Base-by-base conservation (phyloP, 2,329 filamentous ascomycete species). In the Fusarium sp. region DNA sequence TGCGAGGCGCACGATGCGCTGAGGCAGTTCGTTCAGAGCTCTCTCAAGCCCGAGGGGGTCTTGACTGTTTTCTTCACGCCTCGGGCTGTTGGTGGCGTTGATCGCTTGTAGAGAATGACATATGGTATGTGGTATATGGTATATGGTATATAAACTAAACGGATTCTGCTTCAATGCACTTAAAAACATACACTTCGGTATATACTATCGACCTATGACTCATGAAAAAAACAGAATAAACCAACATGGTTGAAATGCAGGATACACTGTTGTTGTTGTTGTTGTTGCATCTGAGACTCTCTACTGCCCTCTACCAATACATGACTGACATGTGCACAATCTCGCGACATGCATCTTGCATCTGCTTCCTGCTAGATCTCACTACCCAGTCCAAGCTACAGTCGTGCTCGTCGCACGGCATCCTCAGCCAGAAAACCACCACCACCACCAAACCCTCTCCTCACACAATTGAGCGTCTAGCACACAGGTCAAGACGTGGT, bases 1-100 rank as follows among this genome's bases (percentile, higher is more conserved):
- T 82, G 80, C 65, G 55, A 68, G n/a, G 78, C 78, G 2, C 80
- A 83, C 61, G 65, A 69, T 53, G 71, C 61, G 21, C 74, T 82
- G 55, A 81, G 79, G 72, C 68, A 66, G 31, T 61, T 66, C 3
- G 76, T 73, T 13, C 69, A 69, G 61, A 65, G 53, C 44, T 50
- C 47, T 15, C 59, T 80, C 23, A 68, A 63, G 7, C 54, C 78
- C 9, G 64, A 73, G 32, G 79, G 76, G 14, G 54, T 78, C 23
- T 45, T 80, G 66, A 79, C 76, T 13, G 74, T 80, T 17, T 79
- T 73, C 61, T 78, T 79, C 49, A 76, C 75, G 66, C 73, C 76
- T 1, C 57, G 70, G 48, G 57, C 72, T 46, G 50, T 71, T 11
- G 70, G 68, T 19, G 66, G 70, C 13, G 49, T 43, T 8, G 68